Base-by-base conservation (phyloP, 139 green algal genomes). In the Coelastrella sp. region DNA sequence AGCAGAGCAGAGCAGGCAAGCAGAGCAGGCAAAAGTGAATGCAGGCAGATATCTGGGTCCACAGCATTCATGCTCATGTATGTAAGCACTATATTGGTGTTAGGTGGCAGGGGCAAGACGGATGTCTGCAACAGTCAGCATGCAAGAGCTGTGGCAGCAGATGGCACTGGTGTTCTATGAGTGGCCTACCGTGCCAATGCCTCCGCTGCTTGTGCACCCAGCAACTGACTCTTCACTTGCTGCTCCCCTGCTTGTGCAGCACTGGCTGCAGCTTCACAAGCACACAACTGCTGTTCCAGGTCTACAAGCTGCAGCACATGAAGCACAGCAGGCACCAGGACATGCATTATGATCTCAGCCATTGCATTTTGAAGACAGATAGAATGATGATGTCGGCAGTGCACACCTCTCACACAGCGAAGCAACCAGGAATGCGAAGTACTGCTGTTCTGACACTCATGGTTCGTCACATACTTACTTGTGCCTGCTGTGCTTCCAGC, bases 211-310 rank as follows among this genome's bases (percentile, higher is more conserved):
- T 81, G 66, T 24, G 84, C 84, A n/a, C 49, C 14, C 35, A 27
- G 20, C 63, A 58, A 66, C 68, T 81, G 66, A 22, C 20, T 49
- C 84, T 80, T 49, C 35, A 81, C 20, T 68, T 66, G 68, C 6
- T 81, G 11, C 68, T 66, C 20, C 66, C 70, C 49, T n/a, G 19
- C 49, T 22, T 59, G 68, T n/a, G 14, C 9, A 7, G 35, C 61
- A 19, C 60, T 7, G 9, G 78, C 7, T 24, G 15, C 12, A n/a
- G 63, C 82, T 35, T 58, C 8, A 70, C 66, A 27, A 56, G 84
- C 59, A 3, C 9, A 11, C 84, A 81, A 22, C 84, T 88, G 84
- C 27, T 88, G 58, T 68, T 88, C 27, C 66, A 88, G 84, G 20
- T 20, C 49, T n/a, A 35, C 27, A 56, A 81, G 25, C 82, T 87